A percentile compares a stretch with the other conserved stretches of the same genome.
phyloP scores from a whole-genome alignment of 768 basidiomycete species.

The Trichaptum fuscoviolaceum region DNA sequence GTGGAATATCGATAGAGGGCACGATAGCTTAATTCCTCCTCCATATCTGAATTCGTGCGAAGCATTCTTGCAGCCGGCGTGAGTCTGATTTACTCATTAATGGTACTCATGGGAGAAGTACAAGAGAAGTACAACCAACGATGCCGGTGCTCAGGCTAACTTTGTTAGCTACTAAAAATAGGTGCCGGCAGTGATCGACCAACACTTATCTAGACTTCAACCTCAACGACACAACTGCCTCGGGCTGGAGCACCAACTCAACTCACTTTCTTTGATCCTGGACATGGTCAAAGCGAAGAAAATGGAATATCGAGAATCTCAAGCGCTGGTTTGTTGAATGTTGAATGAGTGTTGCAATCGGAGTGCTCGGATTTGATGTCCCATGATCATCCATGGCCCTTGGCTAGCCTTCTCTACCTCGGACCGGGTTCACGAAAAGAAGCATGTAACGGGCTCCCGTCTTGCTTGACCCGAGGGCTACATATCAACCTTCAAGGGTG shows the following conservation, averaged over 20 bases:
- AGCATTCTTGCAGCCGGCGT: not conserved
- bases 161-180: too few species aligned
- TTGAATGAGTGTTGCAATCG: not conserved
- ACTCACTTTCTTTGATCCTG: too few species aligned
- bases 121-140: too few species aligned
- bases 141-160: too few species aligned
- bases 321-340: too few species aligned
- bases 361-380: not conserved
- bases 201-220: too few species aligned
- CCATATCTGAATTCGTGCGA: not conserved
- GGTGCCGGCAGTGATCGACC: too few species aligned
- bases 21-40: not conserved
- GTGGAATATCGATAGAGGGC: too few species aligned
- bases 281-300: not conserved
- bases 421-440: not conserved
- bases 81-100: not conserved
- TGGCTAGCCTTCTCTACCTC: not conserved
- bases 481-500: not conserved
- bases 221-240: too few species aligned
- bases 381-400: not conserved
- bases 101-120: not conserved
- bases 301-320: too few species aligned
- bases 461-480: not conserved
- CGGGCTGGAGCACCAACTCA: too few species aligned
- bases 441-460: not conserved